Evolutionary conservation across 768 basidiomycete species (phyloP), one percentile per base, ranked within the genome.

Genomic region (Ephemerocybe angulata): DNA sequence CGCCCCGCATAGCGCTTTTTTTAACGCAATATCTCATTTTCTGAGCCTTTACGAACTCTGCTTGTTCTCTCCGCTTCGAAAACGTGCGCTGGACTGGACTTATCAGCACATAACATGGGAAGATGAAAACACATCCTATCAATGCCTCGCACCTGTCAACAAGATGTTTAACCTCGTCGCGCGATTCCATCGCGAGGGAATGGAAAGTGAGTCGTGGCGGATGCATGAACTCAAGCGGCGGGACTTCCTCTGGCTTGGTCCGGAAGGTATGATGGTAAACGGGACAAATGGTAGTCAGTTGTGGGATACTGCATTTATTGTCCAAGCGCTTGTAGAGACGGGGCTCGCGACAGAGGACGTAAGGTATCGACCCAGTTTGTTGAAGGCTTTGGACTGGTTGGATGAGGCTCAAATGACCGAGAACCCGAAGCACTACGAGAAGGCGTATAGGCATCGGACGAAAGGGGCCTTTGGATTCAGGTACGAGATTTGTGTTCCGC

Each of bases 141-240:
- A 98, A 69, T 86, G 84, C 28, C 78, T 98, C 37, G 96, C 86
- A 0, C 95, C 95, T 1, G 93, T 98, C 29, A 93, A 87, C 43
- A 98, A 98, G 74, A 93, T 94, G 84, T 89, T 98, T 79, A 95
- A 98, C 73, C 81, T 94, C 65, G 73, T 99, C 57, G 86, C 82
- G 49, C 86, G 93, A 29, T 84, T 75, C 46, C 76, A 84, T 52
- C 81, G 73, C 19, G 94, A 98, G 57, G 96, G 96, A 1, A 72
- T 80, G 0, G 86, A 90, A 30, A 86, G 84, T 61, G 80, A 86
- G 19, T 88, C 87, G 0, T 93, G 86, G 74, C 84, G 82, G 61
- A 75, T 75, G 58, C 97, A 99, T 65, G 75, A 82, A 51, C 74
- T 79, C 47, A 88, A 85, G 63, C 81, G 95, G 11, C 79, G 82